Evolutionary conservation across 148 eudicot species (phyloP).

Genomic region (Camellia granthamiana): DNA sequence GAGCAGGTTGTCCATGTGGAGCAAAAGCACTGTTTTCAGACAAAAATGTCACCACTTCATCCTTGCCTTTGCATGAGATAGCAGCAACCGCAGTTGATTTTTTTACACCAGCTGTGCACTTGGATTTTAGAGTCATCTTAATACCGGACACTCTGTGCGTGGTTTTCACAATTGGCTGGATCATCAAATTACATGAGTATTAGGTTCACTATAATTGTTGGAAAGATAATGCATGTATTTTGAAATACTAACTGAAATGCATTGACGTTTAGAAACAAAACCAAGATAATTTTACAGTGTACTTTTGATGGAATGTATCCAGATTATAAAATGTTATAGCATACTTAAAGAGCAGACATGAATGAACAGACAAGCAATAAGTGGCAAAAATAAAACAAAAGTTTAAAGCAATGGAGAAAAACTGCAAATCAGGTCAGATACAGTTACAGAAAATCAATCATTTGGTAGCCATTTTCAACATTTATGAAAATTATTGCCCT

Average conservation of each 20-base stretch:
- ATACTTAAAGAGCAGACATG: not conserved
- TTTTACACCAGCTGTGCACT: slow-evolving; percentile 20
- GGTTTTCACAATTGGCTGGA: slow-evolving; percentile 46
- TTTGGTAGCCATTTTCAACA: not conserved
- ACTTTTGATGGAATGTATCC: not conserved
- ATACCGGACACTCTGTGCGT: slow-evolving; percentile 25
- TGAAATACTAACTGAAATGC: not conserved
- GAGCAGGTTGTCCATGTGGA: slow-evolving; percentile 26
- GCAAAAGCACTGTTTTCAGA: slow-evolving; percentile 21
- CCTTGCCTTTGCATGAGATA: slow-evolving; percentile 31
- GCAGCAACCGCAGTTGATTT: slow-evolving; percentile 25
- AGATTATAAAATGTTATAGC: not conserved
- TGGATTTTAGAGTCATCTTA: slow-evolving; percentile 34
- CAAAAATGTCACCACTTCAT: slow-evolving; percentile 22
- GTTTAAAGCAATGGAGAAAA: not conserved
- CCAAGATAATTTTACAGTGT: not conserved
- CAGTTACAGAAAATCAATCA: not conserved
- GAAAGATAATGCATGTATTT: not conserved
- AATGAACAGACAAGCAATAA: not conserved
- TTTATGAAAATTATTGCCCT: not conserved
- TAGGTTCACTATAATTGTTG: not conserved
- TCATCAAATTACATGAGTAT: slow-evolving; percentile 5
- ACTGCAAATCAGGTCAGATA: not conserved
- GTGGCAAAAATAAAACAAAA: not conserved
- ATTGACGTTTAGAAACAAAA: not conserved